Evolutionary conservation across 495 filamentous ascomycete genomes (phyloP).

Genomic region (Xylaria intraflava): DNA sequence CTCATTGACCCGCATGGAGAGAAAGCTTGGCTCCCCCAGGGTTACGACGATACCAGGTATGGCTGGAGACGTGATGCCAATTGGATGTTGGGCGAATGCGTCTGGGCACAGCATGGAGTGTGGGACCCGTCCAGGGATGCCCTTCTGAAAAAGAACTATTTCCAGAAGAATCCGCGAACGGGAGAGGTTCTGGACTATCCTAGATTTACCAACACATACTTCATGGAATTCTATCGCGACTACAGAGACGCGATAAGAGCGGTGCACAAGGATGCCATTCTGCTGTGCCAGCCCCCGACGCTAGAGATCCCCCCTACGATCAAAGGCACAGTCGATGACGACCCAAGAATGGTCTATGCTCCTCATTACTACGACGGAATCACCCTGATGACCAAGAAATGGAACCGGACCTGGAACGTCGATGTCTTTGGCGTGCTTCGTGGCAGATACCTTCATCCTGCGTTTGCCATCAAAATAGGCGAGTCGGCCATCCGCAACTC

Average conservation of each 20-base stretch:
- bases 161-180: constrained; percentile 63
- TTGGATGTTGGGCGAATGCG: constrained; percentile 87
- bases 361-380: constrained; percentile 97
- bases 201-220: constrained; percentile 82
- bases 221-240: constrained; percentile 74
- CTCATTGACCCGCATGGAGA: constrained; percentile 86
- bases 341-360: constrained; percentile 83
- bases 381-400: constrained; percentile 95
- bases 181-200: constrained; percentile 70
- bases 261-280: constrained; percentile 71
- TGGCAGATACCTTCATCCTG: constrained; percentile 78
- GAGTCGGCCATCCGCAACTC: constrained; percentile 95
- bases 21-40: constrained; percentile 70
- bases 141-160: constrained; percentile 81
- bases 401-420: constrained; percentile 95
- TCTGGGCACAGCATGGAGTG: constrained; percentile 95
- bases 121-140: constrained; percentile 81
- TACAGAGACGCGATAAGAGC: constrained; percentile 66
- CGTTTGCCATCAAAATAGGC: constrained; percentile 85
- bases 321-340: constrained; percentile 82
- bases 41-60: constrained; percentile 79
- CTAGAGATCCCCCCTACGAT: constrained; percentile 85
- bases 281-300: constrained; percentile 88
- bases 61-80: constrained; percentile 81
- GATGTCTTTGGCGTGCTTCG: constrained; percentile 90